Conservation (phyloP, 805 yeast species). For the Allodekkera sacchari region DNA sequence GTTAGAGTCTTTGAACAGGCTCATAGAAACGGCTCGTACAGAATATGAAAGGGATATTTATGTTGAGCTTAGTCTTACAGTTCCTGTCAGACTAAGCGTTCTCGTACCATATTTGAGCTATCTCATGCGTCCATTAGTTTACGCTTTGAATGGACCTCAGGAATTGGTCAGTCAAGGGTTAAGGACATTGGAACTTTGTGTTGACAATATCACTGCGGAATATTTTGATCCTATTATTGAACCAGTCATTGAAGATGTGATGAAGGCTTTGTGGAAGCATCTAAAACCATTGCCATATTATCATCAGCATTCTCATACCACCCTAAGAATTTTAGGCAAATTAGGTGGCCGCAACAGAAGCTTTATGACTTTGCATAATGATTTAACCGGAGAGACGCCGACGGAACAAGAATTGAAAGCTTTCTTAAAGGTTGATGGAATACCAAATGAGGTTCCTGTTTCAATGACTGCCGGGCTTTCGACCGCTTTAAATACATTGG, state of each 20-base stretch:
- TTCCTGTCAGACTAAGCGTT: constrained; percentile 90
- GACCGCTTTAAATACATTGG: constrained; percentile 68
- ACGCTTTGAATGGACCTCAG: constrained; percentile 82
- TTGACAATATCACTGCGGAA: constrained; percentile 91
- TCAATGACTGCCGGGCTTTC: constrained; percentile 78
- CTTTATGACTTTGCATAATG: constrained; percentile 68
- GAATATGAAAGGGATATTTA: constrained; percentile 91
- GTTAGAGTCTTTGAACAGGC: constrained; percentile 74
- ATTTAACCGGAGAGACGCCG: constrained; percentile 43
- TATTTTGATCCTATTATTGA: constrained; percentile 96
- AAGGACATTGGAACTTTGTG: constrained; percentile 89
- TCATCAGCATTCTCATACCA: constrained; percentile 92
- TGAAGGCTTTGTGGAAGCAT: constrained; percentile 88
- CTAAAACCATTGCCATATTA: constrained; percentile 87
- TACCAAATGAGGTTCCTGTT: constrained; percentile 52
- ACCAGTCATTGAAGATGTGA: constrained; percentile 90
- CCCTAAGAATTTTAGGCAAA: constrained; percentile 87
- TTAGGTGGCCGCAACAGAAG: constrained; percentile 93
- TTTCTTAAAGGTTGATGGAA: constrained; percentile 61
- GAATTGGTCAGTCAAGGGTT: constrained; percentile 93
- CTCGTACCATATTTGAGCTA: constrained; percentile 87
- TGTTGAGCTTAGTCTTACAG: constrained; percentile 90
- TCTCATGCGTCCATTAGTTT: constrained; percentile 84
- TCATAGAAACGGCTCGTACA: constrained; percentile 73
- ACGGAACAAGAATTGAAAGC: constrained; percentile 65